Conservation (phyloP, 1,139 yeast genomes). For the Yamadazyma buinensis region DNA sequence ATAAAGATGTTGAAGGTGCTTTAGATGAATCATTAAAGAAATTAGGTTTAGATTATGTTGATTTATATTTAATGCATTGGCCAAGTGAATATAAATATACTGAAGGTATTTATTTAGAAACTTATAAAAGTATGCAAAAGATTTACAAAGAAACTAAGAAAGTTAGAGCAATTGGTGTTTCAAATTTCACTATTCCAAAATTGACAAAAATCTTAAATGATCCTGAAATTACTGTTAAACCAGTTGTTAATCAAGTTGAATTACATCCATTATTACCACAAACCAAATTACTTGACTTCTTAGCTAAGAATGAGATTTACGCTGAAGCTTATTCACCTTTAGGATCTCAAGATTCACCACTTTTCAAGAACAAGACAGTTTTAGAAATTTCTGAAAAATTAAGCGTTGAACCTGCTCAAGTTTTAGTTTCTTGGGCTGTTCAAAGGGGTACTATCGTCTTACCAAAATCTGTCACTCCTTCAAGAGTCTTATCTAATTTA, state of each 20-base stretch:
- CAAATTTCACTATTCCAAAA: constrained; percentile 49
- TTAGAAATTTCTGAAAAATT: constrained; percentile 42
- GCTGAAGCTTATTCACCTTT: constrained; percentile 60
- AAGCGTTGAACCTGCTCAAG: constrained; percentile 38
- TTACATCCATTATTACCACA: constrained; percentile 59
- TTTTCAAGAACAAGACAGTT: constrained; percentile 40
- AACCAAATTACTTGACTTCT: constrained; percentile 40
- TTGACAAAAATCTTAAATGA: constrained; percentile 45
- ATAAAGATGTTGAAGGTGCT: constrained; percentile 53
- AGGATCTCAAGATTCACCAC: constrained; percentile 54
- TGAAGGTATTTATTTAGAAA: constrained; percentile 57
- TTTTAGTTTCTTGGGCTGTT: constrained; percentile 52
- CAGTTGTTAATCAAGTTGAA: constrained; percentile 57
- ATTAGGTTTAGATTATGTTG: constrained; percentile 77
- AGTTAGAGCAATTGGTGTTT: constrained; percentile 58
- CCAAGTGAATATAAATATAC: constrained; percentile 37
- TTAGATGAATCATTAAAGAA: constrained; percentile 61
- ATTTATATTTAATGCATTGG: constrained; percentile 85
- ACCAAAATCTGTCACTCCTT: constrained; percentile 48
- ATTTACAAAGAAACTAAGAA: constrained; percentile 52
- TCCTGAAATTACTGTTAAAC: constrained; percentile 39
- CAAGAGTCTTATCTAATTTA: constrained; percentile 32
- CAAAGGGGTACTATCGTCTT: constrained; percentile 50
- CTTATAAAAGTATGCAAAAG: constrained; percentile 69
- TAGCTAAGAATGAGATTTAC: constrained; percentile 40